phyloP scores from a whole-genome alignment of 2,329 filamentous ascomycete genomes.

The Aspergillus sp. region DNA sequence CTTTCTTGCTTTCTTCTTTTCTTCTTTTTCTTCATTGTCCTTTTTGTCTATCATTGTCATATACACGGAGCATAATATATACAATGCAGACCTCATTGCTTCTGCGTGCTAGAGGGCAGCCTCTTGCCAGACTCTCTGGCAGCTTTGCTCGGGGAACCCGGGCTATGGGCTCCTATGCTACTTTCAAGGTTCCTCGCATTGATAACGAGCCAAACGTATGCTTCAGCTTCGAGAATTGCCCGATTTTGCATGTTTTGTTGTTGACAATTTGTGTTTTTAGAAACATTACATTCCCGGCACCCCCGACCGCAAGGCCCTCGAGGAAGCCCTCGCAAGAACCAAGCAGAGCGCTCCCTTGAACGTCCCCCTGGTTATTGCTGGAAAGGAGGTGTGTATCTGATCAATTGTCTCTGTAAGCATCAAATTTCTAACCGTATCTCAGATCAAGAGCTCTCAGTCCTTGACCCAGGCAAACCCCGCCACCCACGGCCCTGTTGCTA shows the following conservation, averaged over 20 bases:
- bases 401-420: background rate
- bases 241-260: too few relatives aligned
- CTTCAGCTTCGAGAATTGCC: too few relatives aligned
- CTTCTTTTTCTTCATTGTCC: background rate
- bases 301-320: slow-evolving; percentile 69
- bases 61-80: too few relatives aligned
- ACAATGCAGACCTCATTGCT: slow-evolving; percentile 25
- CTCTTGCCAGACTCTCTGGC: slow-evolving; percentile 15
- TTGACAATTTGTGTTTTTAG: slow-evolving; percentile 42
- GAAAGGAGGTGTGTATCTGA: slow-evolving; percentile 61
- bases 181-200: slow-evolving; percentile 82
- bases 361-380: slow-evolving; percentile 78
- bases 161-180: slow-evolving; percentile 59
- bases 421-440: background rate
- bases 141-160: slow-evolving; percentile 16
- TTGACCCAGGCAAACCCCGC: slow-evolving; percentile 74
- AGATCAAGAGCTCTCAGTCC: slow-evolving; percentile 28
- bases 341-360: slow-evolving; percentile 67
- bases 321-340: slow-evolving; percentile 65
- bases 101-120: slow-evolving; percentile 21
- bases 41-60: background rate
- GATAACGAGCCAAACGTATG: slow-evolving; percentile 94
- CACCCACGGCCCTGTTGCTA: slow-evolving; percentile 73
- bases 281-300: slow-evolving; percentile 87
- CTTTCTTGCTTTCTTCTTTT: background rate